Evolutionary conservation across 768 basidiomycete species (phyloP), one percentile per base, ranked within the genome.

Genomic region (Tephrocybe rancida): DNA sequence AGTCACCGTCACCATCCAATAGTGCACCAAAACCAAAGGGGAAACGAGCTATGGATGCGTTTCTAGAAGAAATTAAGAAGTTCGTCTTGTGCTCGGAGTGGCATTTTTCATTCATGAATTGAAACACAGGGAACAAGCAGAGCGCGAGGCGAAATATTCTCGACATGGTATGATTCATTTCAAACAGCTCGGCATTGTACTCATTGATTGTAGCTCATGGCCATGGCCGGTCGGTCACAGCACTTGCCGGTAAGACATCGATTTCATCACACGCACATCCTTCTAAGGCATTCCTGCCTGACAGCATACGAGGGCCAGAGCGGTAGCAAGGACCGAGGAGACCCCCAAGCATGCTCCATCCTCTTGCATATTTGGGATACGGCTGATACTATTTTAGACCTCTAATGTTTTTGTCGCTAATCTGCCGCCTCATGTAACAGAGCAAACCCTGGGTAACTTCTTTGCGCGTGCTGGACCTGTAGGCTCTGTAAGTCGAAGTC

Each of bases 361-460:
- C 14, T 11, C 46, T 5, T 43, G 13, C 2, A 44, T 26, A 19
- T 35, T 24, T n/a, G 22, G 27, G 24, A 5, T 22, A 16, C 7
- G 24, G n/a, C 39, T 41, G 44, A 56, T 35, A 8, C 52, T 49
- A 21, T 39, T 41, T 11, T 56, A 95, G 90, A 97, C 96, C 1
- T 92, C 95, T 34, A 99, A 99, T 63, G 71, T 99, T 13, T 98
- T 96, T 67, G 94, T 99, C 32, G 93, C 94, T 11, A 97, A 98
- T 67, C 72, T 99, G 22, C 97, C 97, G 4, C 73, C 82, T 0
- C 86, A 88, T 67, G 87, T 97, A 13, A 94, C 87, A 1, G 97
- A 98, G 62, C 86, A 87, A 59, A 80, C 78, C 24, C 69, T 99
- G 37, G 97, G 97, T 2, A 81, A 83, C 56, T 93, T 97, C 68